phyloP scores from a whole-genome alignment of 768 basidiomycete genomes.

The Leccinum subtestaceum region DNA sequence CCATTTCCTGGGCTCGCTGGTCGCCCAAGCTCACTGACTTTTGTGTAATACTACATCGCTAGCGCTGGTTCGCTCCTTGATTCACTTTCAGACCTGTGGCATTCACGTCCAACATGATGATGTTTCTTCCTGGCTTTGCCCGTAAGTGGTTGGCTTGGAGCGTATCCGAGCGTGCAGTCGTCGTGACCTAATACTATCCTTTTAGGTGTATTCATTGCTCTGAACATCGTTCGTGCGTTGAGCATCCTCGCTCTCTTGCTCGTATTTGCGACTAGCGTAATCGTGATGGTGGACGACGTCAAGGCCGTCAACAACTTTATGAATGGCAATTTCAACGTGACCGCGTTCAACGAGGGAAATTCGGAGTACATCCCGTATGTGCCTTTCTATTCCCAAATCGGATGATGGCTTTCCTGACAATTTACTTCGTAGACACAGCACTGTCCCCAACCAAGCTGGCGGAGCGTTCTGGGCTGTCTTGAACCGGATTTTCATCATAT shows the following conservation, averaged over 20 bases:
- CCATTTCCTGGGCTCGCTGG: slow-evolving; percentile 26
- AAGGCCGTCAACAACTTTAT: slow-evolving; percentile 68
- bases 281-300: slow-evolving; percentile 73
- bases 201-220: slow-evolving; percentile 60
- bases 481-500: slow-evolving; percentile 80
- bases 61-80: slow-evolving; percentile 22
- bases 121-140: slow-evolving; percentile 29
- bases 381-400: slow-evolving; percentile 16
- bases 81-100: not conserved
- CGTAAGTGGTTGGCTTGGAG: slow-evolving; percentile 18
- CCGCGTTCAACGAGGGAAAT: slow-evolving; percentile 44
- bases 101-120: slow-evolving; percentile 14
- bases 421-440: slow-evolving; percentile 53
- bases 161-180: not conserved
- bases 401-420: not conserved
- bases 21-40: slow-evolving; percentile 17
- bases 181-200: slow-evolving; percentile 20
- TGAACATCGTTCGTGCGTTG: slow-evolving; percentile 73
- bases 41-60: slow-evolving; percentile 9
- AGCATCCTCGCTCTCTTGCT: slow-evolving; percentile 78
- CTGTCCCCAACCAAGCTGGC: slow-evolving; percentile 91
- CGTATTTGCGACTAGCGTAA: slow-evolving; percentile 73
- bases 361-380: slow-evolving; percentile 78
- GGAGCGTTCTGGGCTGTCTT: slow-evolving; percentile 63
- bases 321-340: slow-evolving; percentile 36